Percentiles rank a stretch among this genome's conserved stretches.
phyloP scores from a whole-genome alignment of 306 rosid genomes.

The Hippophae gyantsensis region DNA sequence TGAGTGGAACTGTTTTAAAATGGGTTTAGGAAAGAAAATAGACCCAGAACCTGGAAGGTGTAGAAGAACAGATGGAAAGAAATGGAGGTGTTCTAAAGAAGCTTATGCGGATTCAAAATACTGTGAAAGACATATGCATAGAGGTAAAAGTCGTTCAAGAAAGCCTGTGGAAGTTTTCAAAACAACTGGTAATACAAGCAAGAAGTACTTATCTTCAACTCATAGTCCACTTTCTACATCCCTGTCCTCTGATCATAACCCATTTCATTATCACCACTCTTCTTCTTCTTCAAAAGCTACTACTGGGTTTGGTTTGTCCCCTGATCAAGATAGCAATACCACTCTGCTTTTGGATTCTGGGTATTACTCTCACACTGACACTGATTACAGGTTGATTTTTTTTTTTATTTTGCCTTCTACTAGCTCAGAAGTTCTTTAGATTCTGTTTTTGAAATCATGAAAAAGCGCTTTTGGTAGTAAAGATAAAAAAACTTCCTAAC shows the following conservation, averaged over 20 bases:
- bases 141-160: constrained; percentile 99
- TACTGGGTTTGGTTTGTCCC: constrained; percentile 35
- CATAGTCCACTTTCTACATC: constrained; percentile 22
- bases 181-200: constrained; percentile 26
- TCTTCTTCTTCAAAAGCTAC: constrained; percentile 35
- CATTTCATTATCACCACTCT: constrained; percentile 30
- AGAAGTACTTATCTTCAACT: constrained; percentile 29
- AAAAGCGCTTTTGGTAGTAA: no score
- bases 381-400: constrained; percentile 61
- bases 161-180: constrained; percentile 91
- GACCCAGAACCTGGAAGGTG: constrained; percentile 99
- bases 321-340: constrained; percentile 38
- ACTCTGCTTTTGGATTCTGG: constrained; percentile 53
- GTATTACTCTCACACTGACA: constrained; percentile 37
- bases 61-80: constrained; percentile 94
- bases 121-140: constrained; percentile 99
- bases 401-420: no score
- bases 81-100: constrained; percentile 96
- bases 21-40: constrained; percentile 85
- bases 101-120: constrained; percentile 89
- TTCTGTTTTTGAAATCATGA: no score
- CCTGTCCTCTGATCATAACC: constrained; percentile 22
- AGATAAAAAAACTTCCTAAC: no score
- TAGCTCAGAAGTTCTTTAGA: no score
- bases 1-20: constrained; percentile 88